Evolutionary conservation across 2,329 filamentous ascomycete genomes (phyloP), one percentile per base, ranked within the genome.

Genomic region (Tothia fuscella): DNA sequence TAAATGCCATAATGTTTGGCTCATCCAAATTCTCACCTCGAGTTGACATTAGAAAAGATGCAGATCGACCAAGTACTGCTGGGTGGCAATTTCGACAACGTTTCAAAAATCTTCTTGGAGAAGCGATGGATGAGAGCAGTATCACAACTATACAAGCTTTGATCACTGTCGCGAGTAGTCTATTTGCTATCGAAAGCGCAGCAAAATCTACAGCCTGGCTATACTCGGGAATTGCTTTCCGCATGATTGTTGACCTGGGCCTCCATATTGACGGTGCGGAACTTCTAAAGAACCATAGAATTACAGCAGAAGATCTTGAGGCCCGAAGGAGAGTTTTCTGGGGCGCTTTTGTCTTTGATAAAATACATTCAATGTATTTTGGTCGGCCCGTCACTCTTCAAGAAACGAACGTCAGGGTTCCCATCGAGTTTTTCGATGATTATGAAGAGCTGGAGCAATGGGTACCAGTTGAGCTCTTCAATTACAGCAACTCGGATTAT

Each of bases 111-210:
- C 48, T 73, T 0, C 60, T 72, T 0, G 61, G 62, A 3, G 52
- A 54, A n/a, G 59, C 58, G 1, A 50, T 71, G 2, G 67, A 68
- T 28, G 53, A 56, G 3, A 68, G 65, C 38, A 59, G 63, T 3
- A 65, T 73, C 4, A 68, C 68, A 0, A 72, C 69, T 0, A 67
- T 72, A 1, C 66, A 70, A 47, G 70, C 66, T 0, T 48, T 73
- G 19, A 43, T 43, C 17, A 43, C 41, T 19, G 6, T 43, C 10
- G 41, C 41, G 4, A 43, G 41, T 20, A 43, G 41, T 28, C 33
- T 43, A 17, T 43, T 43, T 20, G 41, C 41, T 19, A 43, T 43
- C 19, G 32, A 43, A 25, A 43, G 25, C 6, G 16, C 39, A n/a
- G 30, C 47, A 25, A 50, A 50, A 3, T 53, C 51, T n/a, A 56